Evolutionary conservation across 805 yeast genomes (phyloP), one percentile per base, ranked within the genome.

Genomic region (Cyberlindnera bimundalis): DNA sequence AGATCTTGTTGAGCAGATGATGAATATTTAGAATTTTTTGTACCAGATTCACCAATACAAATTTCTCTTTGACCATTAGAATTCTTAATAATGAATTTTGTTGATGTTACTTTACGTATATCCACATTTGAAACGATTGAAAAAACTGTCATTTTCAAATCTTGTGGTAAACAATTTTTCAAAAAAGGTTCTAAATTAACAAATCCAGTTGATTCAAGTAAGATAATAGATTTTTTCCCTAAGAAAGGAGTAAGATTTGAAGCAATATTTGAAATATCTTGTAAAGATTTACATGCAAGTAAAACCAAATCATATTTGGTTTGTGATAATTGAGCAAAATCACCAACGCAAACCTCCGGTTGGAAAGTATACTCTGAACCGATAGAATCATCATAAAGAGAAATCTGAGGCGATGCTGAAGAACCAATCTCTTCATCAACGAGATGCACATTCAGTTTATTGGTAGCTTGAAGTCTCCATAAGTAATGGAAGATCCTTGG

Each of bases 131-230:
- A 43, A 14, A 56, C 15, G 13, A 52, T 40, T 4, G 60, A 55
- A 27, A 56, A 47, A 12, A 56, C 51, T 8, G 59, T 44, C 5
- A 49, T 30, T 10, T 46, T 50, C 13, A 45, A 24, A 25, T 43
- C 45, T 17, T 44, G 36, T 8, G 59, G 55, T 13, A 89, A 74
- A 16, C 88, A 81, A 35, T 86, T 76, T 42, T 79, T 74, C 29
- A 81, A 71, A 56, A 83, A 83, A 7, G 85, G 84, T 58, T 84
- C 91, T 38, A 84, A 59, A 58, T 81, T 81, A 42, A 84, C 76
- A 56, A 75, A 84, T 4, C 87, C 86, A 2, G 87, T 77, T 35
- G 81, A 74, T 61, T 84, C 95, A 27, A 84, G 64, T 19, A 84
- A 64, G 3, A 84, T 63, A 25, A 79, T 65, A 19, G 88, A 71